phyloP scores from a whole-genome alignment of 768 basidiomycete species.

The Lactarius trivialis region DNA sequence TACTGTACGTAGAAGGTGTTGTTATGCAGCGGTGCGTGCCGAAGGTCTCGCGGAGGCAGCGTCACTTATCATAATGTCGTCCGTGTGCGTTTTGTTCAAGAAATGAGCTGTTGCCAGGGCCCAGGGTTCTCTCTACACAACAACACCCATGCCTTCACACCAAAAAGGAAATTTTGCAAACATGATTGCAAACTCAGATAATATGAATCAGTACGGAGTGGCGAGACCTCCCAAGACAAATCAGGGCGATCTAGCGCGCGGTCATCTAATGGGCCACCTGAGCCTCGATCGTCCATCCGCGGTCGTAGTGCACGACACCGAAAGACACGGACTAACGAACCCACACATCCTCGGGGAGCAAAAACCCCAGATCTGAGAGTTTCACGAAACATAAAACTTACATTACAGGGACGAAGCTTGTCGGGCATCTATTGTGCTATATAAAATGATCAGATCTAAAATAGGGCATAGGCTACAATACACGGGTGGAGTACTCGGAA shows the following conservation, averaged over 20 bases:
- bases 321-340: neutral
- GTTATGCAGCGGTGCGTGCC: neutral
- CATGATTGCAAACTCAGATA: constrained; percentile 8
- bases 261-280: neutral
- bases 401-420: constrained; percentile 1
- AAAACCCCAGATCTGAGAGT: neutral
- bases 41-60: neutral
- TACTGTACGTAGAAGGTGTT: neutral
- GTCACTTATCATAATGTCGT: neutral
- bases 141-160: neutral
- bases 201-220: constrained; percentile 1
- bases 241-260: neutral
- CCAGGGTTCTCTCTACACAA: neutral
- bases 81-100: neutral
- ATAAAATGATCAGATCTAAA: constrained; percentile 16
- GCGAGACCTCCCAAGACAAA: neutral
- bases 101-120: constrained; percentile 3
- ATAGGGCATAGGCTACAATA: constrained; percentile 6
- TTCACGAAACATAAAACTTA: neutral
- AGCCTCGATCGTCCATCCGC: constrained; percentile 10
- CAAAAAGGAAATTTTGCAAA: constrained; percentile 6
- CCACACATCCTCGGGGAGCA: neutral
- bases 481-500: neutral
- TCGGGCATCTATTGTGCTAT: constrained; percentile 18
- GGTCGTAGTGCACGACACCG: neutral